Base-by-base conservation (phyloP, 1,284 basidiomycete genomes). In the Mrakiaceae sp. region DNA sequence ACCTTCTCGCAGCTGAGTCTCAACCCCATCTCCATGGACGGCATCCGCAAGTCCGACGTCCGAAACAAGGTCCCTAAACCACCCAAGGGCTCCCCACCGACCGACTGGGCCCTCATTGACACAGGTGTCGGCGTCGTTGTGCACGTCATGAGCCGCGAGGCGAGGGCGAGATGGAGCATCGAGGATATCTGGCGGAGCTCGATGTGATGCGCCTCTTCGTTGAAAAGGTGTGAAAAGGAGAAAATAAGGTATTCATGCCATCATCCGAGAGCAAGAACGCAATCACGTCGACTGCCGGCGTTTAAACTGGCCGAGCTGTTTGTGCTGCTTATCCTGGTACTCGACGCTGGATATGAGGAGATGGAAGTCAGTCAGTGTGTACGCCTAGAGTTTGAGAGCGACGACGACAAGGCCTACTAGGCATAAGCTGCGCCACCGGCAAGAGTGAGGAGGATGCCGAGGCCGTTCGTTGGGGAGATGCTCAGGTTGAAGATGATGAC, bases 371-470 rank as follows among this genome's bases (percentile, higher is more conserved):
- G 50, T 1, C 11, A 53, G 12, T n/a, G 46, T 8, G 39, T 8
- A 5, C 44, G 47, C 6, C 7, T 39, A 39, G 39, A n/a, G 50
- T 39, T n/a, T 48, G 48, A 12, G n/a, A 5, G 14, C 16, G 43
- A 3, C 11, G 44, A 40, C 9, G 12, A 10, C 50, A 48, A 11
- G 42, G 52, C 62, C 46, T 5, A 63, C 62, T 79, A 79, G 0
- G 86, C 89, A 72, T 92, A 94, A 70, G 71, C 70, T 16, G 83
- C 89, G 12, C 93, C 91, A 44, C 93, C 93, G 5, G 82, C 68
- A 3, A 96, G 81, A 4, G 93, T 95, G 64, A 94, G 76, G 9
- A 81, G 58, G 67, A 96, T 93, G 1, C 93, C 93, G 46, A 88
- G 69, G 14, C 82, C 84, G 72, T 96, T 96, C 66, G 81, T 81